A percentile compares a stretch with the other conserved stretches of the same genome.
phyloP scores from a whole-genome alignment of 2,329 filamentous ascomycete species.

The Dothistroma septosporum region DNA sequence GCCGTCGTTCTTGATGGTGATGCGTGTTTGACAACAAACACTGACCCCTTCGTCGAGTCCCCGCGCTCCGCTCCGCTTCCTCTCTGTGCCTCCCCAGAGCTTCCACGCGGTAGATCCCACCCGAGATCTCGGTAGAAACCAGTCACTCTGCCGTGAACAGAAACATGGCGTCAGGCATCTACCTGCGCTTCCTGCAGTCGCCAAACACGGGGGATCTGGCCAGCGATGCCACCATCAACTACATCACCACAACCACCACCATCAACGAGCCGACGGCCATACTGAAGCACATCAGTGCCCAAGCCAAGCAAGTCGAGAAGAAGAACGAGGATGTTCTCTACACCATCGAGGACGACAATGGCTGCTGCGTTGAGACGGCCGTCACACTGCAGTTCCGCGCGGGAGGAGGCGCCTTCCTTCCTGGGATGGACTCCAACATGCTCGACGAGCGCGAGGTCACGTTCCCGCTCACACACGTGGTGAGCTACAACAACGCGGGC shows the following conservation, averaged over 20 bases:
- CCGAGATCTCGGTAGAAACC: background rate
- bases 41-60: background rate
- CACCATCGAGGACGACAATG: slow-evolving; percentile 65
- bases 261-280: slow-evolving; percentile 69
- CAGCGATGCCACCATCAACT: slow-evolving; percentile 56
- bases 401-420: slow-evolving; percentile 81
- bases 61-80: background rate
- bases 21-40: background rate
- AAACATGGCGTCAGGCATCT: slow-evolving; percentile 34
- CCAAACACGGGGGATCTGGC: slow-evolving; percentile 43
- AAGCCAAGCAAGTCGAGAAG: slow-evolving; percentile 73
- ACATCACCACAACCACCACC: slow-evolving; percentile 81
- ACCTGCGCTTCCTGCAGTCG: slow-evolving; percentile 44
- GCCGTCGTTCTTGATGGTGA: background rate
- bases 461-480: slow-evolving; percentile 85
- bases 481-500: slow-evolving; percentile 70
- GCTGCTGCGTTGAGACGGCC: slow-evolving; percentile 72
- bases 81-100: background rate
- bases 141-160: background rate
- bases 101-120: slow-evolving; percentile 5
- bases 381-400: slow-evolving; percentile 76
- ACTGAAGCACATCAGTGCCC: slow-evolving; percentile 71
- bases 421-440: slow-evolving; percentile 90
- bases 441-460: slow-evolving; percentile 74
- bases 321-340: slow-evolving; percentile 74